Conservation (phyloP, 2,329 filamentous ascomycete genomes). For the Ascochyta rabiei region DNA sequence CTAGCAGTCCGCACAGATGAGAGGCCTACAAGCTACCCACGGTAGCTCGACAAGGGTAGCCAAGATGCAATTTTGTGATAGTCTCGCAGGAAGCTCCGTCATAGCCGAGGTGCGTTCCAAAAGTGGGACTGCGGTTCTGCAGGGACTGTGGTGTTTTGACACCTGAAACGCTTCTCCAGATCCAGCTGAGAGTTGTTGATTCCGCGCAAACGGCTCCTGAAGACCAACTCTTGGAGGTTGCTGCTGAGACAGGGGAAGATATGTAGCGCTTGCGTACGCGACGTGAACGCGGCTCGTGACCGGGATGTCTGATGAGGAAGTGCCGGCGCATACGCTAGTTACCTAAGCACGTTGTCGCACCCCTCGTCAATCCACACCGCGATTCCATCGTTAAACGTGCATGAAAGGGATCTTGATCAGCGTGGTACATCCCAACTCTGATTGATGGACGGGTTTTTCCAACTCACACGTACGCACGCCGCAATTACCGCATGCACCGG, state of each 20-base stretch:
- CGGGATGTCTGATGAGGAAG: constrained; percentile 5
- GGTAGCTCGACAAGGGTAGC: constrained; percentile 1
- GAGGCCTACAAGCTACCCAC: constrained; percentile 4
- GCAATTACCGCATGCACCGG: constrained; percentile 9
- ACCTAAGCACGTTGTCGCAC: neutral
- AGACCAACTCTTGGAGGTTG: neutral
- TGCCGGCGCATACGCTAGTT: constrained; percentile 12
- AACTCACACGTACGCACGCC: constrained; percentile 6
- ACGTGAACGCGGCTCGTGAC: constrained; percentile 2
- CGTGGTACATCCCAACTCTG: constrained; percentile 6
- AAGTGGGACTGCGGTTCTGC: constrained; percentile 13
- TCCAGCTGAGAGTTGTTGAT: neutral
- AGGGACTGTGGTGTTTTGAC: constrained; percentile 7
- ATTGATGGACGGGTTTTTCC: constrained; percentile 10
- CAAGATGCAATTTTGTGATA: neutral
- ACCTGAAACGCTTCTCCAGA: constrained; percentile 3
- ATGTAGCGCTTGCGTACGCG: constrained; percentile 4
- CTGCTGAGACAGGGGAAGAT: constrained; percentile 14
- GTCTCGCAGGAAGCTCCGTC: constrained; percentile 4
- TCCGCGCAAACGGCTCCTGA: constrained; percentile 8
- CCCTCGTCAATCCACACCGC: constrained; percentile 7
- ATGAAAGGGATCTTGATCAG: constrained; percentile 9
- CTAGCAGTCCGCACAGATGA: constrained; percentile 12
- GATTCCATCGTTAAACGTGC: constrained; percentile 6
- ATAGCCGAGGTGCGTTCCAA: constrained; percentile 9